phyloP scores from a whole-genome alignment of 257 asterid species.

The Salvia miltiorrhiza region DNA sequence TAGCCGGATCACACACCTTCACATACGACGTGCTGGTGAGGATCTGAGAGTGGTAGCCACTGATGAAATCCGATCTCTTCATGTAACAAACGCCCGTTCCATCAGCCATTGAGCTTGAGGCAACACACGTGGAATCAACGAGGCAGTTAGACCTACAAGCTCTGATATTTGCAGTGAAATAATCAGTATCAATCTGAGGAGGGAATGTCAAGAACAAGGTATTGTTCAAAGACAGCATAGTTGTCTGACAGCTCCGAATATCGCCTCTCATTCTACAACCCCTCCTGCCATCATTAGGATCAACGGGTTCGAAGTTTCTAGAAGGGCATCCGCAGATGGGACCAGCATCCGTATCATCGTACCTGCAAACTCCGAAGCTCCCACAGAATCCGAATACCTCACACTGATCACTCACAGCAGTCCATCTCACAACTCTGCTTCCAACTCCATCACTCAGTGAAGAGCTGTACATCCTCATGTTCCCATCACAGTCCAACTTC shows the following conservation, averaged over 20 bases:
- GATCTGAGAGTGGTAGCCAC: constrained; percentile 58
- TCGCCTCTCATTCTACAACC: constrained; percentile 59
- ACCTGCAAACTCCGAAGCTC: constrained; percentile 62
- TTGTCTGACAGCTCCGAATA: constrained; percentile 35
- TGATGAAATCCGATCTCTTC: constrained; percentile 39
- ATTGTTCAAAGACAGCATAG: constrained; percentile 50
- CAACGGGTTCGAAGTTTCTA: constrained; percentile 46
- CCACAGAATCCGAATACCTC: constrained; percentile 75
- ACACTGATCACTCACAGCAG: constrained; percentile 75
- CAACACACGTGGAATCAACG: constrained; percentile 33
- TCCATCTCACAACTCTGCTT: constrained; percentile 45
- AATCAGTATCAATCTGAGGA: constrained; percentile 32
- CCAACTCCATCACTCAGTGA: constrained; percentile 41
- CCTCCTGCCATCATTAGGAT: constrained; percentile 41
- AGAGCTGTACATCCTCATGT: constrained; percentile 71
- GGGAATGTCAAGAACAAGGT: constrained; percentile 53
- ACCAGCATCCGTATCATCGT: constrained; percentile 27
- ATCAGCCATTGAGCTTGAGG: constrained; percentile 65
- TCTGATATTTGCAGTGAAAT: constrained; percentile 33
- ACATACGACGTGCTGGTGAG: constrained; percentile 62
- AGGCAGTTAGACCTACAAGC: constrained; percentile 58
- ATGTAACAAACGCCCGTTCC: constrained; percentile 66
- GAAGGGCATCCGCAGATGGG: constrained; percentile 71
- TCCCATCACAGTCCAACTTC: constrained; percentile 73
- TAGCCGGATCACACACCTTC: constrained; percentile 57